Base-by-base conservation (phyloP, 2,329 filamentous ascomycete species). In the Neonectria coccinea region DNA sequence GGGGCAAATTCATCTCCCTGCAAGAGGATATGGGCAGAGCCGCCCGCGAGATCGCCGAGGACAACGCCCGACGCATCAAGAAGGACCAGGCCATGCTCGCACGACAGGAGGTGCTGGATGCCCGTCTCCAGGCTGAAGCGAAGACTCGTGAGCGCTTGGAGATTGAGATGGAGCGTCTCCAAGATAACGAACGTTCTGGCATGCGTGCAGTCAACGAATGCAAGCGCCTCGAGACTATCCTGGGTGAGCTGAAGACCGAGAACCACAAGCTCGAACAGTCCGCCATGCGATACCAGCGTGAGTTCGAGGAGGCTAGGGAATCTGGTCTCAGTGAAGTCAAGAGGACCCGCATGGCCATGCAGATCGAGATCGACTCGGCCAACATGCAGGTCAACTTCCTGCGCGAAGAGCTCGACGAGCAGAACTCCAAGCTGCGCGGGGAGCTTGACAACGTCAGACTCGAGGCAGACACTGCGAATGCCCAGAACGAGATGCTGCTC, bases 11-110 rank as follows among this genome's bases (percentile, higher is more conserved):
- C 74, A 88, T 95, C 71, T 89, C 89, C 64, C 83, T 99, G 42
- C 94, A 98, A 79, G 88, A 93, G 67, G 93, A 97, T 71, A 95
- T 98, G 91, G 87, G 89, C 33, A 84, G 84, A 60, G 92, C 93
- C 53, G 90, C 92, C 57, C 88, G 89, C 51, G 91, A 97, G 66
- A 89, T 97, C 66, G 89, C 91, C 22, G 89, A 92, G 72, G 94
- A 98, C 75, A 95, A 94, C 75, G 89, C 91, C 31, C 85, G 87
- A 39, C 94, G 92, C 80, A 88, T 89, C 73, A 91, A 92, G 80
- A 91, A 91, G 76, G 92, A 97, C 76, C 89, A 92, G 70, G 90
- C 93, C 63, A 88, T 92, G 69, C 84, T 94, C 69, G 93, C 92
- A 66, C 85, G 93, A 67, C 92, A 93, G 70, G 91, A 95, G 73